phyloP scores from a whole-genome alignment of 352 stramenopile genomes.

The Phytophthora cryptogea region DNA sequence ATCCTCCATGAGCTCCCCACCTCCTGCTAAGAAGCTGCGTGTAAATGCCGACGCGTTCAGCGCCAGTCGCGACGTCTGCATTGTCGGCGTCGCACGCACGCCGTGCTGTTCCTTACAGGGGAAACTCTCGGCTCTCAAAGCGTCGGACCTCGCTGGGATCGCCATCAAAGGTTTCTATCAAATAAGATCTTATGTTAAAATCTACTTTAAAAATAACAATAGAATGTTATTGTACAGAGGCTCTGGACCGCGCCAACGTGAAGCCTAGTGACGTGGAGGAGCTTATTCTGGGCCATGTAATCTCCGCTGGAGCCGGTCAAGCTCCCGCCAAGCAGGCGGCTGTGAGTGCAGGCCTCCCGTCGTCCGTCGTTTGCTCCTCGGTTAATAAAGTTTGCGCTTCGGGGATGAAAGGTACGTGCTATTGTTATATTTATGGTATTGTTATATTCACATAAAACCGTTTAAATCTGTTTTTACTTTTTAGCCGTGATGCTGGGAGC shows the following conservation, averaged over 20 bases:
- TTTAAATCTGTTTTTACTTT: not conserved
- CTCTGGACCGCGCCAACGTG: constrained; percentile 55
- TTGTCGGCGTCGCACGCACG: constrained; percentile 94
- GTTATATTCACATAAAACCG: not conserved
- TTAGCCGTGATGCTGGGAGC: constrained; percentile 79
- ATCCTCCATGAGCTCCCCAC: constrained; percentile 24
- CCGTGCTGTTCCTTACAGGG: constrained; percentile 93
- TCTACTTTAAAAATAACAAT: constrained; percentile 5
- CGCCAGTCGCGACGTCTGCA: constrained; percentile 78
- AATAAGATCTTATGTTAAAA: not conserved
- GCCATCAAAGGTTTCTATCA: constrained; percentile 76
- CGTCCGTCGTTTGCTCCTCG: constrained; percentile 91
- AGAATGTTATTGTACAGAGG: constrained; percentile 28
- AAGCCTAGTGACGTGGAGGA: constrained; percentile 84
- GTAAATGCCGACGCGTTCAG: constrained; percentile 1
- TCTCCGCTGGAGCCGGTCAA: constrained; percentile 94
- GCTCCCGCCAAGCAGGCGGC: constrained; percentile 93
- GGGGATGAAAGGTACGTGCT: constrained; percentile 81
- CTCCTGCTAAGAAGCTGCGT: constrained; percentile 25
- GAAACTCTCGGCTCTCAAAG: constrained; percentile 81
- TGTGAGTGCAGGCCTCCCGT: constrained; percentile 67
- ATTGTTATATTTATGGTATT: not conserved
- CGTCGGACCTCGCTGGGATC: constrained; percentile 86
- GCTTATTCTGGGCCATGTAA: constrained; percentile 95
- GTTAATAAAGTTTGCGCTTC: constrained; percentile 99